Evolutionary conservation across 2,329 filamentous ascomycete genomes (phyloP).

Genomic region (Scedosporium aurantiacum): DNA sequence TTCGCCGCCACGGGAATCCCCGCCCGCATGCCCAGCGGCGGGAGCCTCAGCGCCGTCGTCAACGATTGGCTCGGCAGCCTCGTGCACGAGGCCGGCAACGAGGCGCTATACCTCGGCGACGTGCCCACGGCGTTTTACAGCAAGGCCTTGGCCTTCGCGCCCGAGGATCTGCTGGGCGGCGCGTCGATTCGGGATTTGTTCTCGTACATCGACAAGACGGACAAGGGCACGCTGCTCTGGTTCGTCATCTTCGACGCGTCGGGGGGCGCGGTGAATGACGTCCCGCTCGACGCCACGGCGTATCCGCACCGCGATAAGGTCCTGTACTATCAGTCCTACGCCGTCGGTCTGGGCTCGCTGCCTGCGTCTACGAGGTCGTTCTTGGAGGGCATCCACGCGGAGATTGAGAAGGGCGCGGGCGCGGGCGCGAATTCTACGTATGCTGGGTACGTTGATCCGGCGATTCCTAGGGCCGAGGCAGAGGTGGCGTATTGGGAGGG

Average conservation of each 20-base stretch:
- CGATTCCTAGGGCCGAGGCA: conserved; percentile 26
- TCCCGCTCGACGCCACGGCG: conserved; percentile 42
- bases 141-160: conserved; percentile 44
- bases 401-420: conserved; percentile 21
- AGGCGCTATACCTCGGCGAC: conserved; percentile 34
- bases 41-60: conserved; percentile 32
- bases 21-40: conserved; percentile 30
- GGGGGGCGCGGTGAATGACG: conserved; percentile 48
- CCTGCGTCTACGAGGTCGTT: conserved; percentile 36
- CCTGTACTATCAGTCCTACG: conserved; percentile 54
- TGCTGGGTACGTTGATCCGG: conserved; percentile 51
- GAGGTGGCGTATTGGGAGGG: conserved; percentile 44
- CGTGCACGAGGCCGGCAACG: conserved; percentile 37
- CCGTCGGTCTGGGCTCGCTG: conserved; percentile 35
- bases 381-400: conserved; percentile 37
- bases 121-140: conserved; percentile 41
- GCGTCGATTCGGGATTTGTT: conserved; percentile 38
- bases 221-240: conserved; percentile 44
- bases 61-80: conserved; percentile 54
- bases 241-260: conserved; percentile 51
- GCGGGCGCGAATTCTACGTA: conserved; percentile 39
- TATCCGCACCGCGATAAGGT: conserved; percentile 54
- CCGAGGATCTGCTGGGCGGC: conserved; percentile 34
- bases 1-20: conserved; percentile 40
- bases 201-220: conserved; percentile 35